Percentiles rank a stretch among this genome's conserved stretches.
Conservation (phyloP, 2,329 filamentous ascomycete genomes). For the Sporothrix sp. region DNA sequence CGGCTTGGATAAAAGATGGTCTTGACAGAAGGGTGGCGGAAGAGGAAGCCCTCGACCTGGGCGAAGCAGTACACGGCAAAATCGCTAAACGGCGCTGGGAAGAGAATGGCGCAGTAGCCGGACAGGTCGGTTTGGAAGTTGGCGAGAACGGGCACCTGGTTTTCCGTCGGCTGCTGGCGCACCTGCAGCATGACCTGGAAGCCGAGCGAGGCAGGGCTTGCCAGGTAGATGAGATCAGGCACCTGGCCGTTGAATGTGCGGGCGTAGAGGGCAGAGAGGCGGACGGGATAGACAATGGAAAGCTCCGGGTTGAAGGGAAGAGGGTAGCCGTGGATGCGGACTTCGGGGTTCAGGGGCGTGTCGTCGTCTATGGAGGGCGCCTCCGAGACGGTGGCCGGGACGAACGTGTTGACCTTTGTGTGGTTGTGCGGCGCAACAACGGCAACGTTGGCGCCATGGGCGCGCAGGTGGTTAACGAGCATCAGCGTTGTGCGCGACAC, state of each 20-base stretch:
- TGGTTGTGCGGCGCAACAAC: constrained; percentile 56
- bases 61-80: constrained; percentile 54
- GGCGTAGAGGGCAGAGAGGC: constrained; percentile 50
- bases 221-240: constrained; percentile 60
- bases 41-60: constrained; percentile 56
- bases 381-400: constrained; percentile 28
- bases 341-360: constrained; percentile 32
- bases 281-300: constrained; percentile 59
- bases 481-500: constrained; percentile 61
- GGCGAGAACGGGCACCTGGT: constrained; percentile 50
- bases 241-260: constrained; percentile 44
- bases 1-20: constrained; percentile 61
- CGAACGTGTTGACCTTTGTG: constrained; percentile 44
- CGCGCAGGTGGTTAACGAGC: constrained; percentile 56
- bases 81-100: constrained; percentile 50
- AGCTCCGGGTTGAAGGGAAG: constrained; percentile 63
- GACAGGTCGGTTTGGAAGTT: constrained; percentile 66
- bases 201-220: constrained; percentile 58
- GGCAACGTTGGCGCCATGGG: constrained; percentile 53
- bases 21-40: constrained; percentile 49
- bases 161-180: constrained; percentile 44
- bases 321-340: constrained; percentile 54
- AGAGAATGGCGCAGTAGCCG: constrained; percentile 60
- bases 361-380: constrained; percentile 8
- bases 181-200: constrained; percentile 64